These are phyloP conservation scores for Fragaria nilgerrensis DNA, from an alignment of 306 rosid species.

Conservation along the genomic window DNA sequence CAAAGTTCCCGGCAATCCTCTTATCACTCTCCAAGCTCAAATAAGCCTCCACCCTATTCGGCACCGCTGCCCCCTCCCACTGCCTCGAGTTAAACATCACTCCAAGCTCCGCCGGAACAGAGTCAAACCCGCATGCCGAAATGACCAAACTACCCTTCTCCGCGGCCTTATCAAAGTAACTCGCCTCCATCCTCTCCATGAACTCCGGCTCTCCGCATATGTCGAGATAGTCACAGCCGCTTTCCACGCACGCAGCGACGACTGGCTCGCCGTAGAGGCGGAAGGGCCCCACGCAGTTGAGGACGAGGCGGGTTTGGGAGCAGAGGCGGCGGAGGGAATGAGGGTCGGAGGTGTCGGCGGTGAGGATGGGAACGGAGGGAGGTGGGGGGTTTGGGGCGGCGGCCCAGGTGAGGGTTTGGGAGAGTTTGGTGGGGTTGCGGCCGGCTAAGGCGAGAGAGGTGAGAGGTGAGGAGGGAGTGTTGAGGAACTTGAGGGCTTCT, in stretches of 20 bases:
- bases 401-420: conserved; percentile 71
- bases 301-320: conserved; percentile 56
- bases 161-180: conserved; percentile 38
- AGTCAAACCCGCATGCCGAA: conserved; percentile 90
- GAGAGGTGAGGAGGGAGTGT: conserved; percentile 49
- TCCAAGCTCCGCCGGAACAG: conserved; percentile 87
- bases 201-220: conserved; percentile 90
- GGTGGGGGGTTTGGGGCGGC: conserved; percentile 52
- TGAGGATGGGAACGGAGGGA: conserved; percentile 49
- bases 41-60: conserved; percentile 60
- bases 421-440: conserved; percentile 50
- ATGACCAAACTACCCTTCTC: conserved; percentile 61
- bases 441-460: conserved; percentile 76
- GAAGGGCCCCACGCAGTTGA: conserved; percentile 92
- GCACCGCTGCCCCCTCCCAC: conserved; percentile 53
- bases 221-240: conserved; percentile 78
- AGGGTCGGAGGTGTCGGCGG: conserved; percentile 60
- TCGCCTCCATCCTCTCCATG: conserved; percentile 69
- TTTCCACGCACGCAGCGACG: conserved; percentile 62
- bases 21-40: conserved; percentile 67
- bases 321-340: conserved; percentile 62
- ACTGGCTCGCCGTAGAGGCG: conserved; percentile 81
- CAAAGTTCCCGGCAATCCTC: conserved; percentile 66
- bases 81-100: conserved; percentile 68
- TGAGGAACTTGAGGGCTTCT: conserved; percentile 72